Percentiles rank a stretch among this genome's conserved stretches.
These are phyloP conservation scores for Symbiodinium pilosum DNA, from an alignment of 73 alveolate species.

Conservation along the genomic window DNA sequence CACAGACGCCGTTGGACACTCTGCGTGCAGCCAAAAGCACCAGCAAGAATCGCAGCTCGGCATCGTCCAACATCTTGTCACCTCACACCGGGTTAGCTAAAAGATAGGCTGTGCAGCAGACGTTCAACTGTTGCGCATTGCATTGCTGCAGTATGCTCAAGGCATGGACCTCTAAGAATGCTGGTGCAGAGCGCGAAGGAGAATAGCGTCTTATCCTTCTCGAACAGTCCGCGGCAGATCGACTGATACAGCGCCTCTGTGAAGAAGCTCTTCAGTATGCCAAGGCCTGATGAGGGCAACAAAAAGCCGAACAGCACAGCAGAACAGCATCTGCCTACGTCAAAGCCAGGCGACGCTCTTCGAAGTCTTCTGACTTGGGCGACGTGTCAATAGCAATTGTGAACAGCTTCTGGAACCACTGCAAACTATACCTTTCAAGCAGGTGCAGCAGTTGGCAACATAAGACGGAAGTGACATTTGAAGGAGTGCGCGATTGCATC, in stretches of 20 bases:
- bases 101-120: too few relatives aligned
- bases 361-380: conserved; percentile 98
- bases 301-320: too few relatives aligned
- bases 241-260: conserved; percentile 98
- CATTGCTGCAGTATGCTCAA: too few relatives aligned
- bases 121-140: too few relatives aligned
- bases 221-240: conserved; percentile 97
- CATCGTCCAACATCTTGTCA: conserved; percentile 83
- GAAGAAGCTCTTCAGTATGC: conserved; percentile 95
- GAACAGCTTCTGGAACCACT: conserved; percentile 99
- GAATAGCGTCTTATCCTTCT: conserved; percentile 89
- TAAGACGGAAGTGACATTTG: too few relatives aligned
- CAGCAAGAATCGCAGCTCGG: conserved; percentile 90
- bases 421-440: conserved; percentile 98
- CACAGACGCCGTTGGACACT: too few relatives aligned
- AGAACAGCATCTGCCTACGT: too few relatives aligned
- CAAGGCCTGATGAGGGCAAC: conserved; percentile 96
- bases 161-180: conserved; percentile 44
- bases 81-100: not conserved
- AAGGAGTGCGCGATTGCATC: conserved; percentile 28
- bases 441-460: too few relatives aligned
- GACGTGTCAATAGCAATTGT: conserved; percentile 99
- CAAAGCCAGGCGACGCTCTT: conserved; percentile 98
- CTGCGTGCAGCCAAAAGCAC: not conserved
- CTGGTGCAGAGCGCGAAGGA: conserved; percentile 95